Base-by-base conservation (phyloP, 202 grass and related monocot genomes). In the Zoysia matrella region DNA sequence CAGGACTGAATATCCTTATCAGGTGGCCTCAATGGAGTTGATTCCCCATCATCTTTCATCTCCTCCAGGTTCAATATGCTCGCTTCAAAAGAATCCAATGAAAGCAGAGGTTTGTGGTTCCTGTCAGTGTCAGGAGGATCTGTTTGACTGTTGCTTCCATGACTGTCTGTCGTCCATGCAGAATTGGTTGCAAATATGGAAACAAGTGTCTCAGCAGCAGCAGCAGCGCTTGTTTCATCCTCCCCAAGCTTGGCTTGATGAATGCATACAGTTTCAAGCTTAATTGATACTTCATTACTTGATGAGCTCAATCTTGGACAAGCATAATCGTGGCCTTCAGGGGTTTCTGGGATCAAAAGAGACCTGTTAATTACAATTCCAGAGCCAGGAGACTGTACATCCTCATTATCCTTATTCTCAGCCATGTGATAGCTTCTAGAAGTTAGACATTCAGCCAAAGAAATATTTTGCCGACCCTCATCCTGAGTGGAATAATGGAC, bases 181-280 rank as follows among this genome's bases (percentile, higher is more conserved):
- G 68, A 81, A 39, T 67, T 83, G 60, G 79, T 39, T 10, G 68
- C 67, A 56, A 88, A 90, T 18, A 97, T 83, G 47, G 88, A 94
- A 71, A 94, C 12, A 18, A 97, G 94, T 12, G 72, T 92, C 66
- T 92, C 87, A 13, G 94, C 94, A 57, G 94, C 92, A 10, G 67
- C 68, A 52, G 81, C 40, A 44, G 84, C 65, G 22, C 50, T 65
- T 71, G 13, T 39, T 36, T 91, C 91, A 47, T 74, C 72, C 64
- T 77, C 71, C n/a, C 50, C 58, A 16, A 41, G 57, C 77, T 77
- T 64, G 10, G 60, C 30, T 83, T 55, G 73, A 65, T 74, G 73
- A 54, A 56, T 71, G 11, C 76, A 70, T 62, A 80, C 47, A 41
- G 79, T 63, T 61, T 83, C 40, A 42, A 44, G 18, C 5, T 7